Percentiles rank a stretch among this genome's conserved stretches.
These are phyloP conservation scores for Camellia oleifera DNA, from an alignment of 179 eudicot species.

Conservation along the genomic window DNA sequence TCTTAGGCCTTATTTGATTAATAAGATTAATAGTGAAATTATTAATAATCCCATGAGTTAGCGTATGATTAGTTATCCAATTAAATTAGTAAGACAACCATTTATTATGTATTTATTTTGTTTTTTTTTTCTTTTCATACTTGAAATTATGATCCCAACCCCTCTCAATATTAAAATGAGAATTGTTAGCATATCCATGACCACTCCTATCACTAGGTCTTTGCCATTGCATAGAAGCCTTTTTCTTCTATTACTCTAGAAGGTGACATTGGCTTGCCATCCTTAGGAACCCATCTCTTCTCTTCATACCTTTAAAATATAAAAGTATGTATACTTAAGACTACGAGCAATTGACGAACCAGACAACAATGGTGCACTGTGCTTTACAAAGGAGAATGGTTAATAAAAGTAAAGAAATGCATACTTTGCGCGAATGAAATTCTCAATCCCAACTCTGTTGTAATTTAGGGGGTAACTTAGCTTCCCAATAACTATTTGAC, in stretches of 20 bases:
- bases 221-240: constrained; percentile 46
- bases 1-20: too few species aligned
- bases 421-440: constrained; percentile 98
- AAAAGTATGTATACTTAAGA: not conserved
- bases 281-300: constrained; percentile 83
- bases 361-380: not conserved
- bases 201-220: constrained; percentile 59
- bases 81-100: too few species aligned
- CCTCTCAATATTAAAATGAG: constrained; percentile 11
- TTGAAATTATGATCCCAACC: too few species aligned
- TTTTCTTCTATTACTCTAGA: constrained; percentile 51
- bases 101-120: too few species aligned
- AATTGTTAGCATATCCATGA: constrained; percentile 35
- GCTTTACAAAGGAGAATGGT: constrained; percentile 1
- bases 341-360: not conserved
- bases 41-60: too few species aligned
- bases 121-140: too few species aligned
- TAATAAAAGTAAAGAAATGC: constrained; percentile 18
- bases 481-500: constrained; percentile 97
- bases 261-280: constrained; percentile 60
- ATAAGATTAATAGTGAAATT: too few species aligned
- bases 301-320: constrained; percentile 73
- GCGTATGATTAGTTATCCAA: too few species aligned
- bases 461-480: constrained; percentile 93
- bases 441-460: constrained; percentile 97